Conservation (phyloP, 2,329 filamentous ascomycete genomes). For the Claviceps fusiformis region DNA sequence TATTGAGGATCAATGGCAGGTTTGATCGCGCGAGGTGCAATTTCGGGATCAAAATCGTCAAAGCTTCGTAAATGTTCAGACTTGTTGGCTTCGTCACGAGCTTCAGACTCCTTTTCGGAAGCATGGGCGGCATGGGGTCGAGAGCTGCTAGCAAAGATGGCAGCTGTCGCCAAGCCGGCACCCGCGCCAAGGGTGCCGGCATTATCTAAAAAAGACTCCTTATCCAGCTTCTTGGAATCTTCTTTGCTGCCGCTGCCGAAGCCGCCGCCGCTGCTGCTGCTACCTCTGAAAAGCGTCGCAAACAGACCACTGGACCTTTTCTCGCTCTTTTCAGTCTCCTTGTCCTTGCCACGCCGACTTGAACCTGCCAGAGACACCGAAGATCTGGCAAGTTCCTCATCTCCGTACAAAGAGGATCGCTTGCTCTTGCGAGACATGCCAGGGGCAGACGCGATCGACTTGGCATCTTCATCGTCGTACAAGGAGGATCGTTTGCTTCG, state of each 20-base stretch:
- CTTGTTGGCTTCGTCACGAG: constrained; percentile 12
- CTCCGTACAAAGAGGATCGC: constrained; percentile 23
- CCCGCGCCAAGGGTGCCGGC: constrained; percentile 57
- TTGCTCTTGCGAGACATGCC: constrained; percentile 10
- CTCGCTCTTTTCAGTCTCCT: constrained; percentile 16
- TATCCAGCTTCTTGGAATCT: constrained; percentile 9
- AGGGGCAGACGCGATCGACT: constrained; percentile 23
- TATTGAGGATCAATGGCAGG: constrained; percentile 54
- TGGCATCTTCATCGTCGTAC: constrained; percentile 31
- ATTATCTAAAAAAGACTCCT: constrained; percentile 59
- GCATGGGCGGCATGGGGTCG: constrained; percentile 33
- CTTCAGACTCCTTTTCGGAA: constrained; percentile 24
- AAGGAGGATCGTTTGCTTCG: constrained; percentile 11
- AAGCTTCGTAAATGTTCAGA: constrained; percentile 11
- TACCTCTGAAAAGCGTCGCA: constrained; percentile 34
- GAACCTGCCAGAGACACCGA: constrained; percentile 21
- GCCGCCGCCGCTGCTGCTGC: constrained; percentile 23
- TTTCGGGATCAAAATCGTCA: constrained; percentile 41
- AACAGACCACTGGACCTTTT: constrained; percentile 31
- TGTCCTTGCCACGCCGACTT: constrained; percentile 24
- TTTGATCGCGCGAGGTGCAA: constrained; percentile 43
- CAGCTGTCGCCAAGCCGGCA: constrained; percentile 46
- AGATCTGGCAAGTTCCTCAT: constrained; percentile 28
- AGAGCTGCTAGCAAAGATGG: constrained; percentile 24
- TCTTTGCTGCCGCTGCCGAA: constrained; percentile 22